Conservation (phyloP, 352 stramenopile genomes). For the Pythium aristosporum region DNA sequence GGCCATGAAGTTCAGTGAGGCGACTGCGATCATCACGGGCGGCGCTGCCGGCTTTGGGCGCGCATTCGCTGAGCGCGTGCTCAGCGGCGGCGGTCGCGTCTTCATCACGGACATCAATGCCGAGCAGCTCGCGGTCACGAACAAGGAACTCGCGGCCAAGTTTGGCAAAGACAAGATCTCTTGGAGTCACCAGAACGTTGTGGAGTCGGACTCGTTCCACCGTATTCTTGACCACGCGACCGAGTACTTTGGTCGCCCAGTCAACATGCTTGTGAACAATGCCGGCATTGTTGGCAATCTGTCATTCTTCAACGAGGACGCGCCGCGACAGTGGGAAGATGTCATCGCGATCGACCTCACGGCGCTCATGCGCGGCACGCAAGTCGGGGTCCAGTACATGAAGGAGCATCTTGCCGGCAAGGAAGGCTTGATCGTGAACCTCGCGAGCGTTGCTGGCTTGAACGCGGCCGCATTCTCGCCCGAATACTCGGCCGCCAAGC, state of each 20-base stretch:
- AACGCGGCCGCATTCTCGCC: constrained; percentile 52
- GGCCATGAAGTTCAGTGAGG: constrained; percentile 60
- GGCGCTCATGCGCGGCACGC: constrained; percentile 65
- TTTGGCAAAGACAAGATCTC: constrained; percentile 53
- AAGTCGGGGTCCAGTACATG: constrained; percentile 58
- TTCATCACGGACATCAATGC: constrained; percentile 81
- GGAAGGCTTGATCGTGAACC: constrained; percentile 71
- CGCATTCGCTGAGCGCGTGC: constrained; percentile 61
- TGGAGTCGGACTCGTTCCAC: constrained; percentile 60
- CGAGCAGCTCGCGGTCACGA: constrained; percentile 51
- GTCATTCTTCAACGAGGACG: constrained; percentile 41
- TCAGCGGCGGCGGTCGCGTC: constrained; percentile 48
- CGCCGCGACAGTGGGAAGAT: constrained; percentile 46
- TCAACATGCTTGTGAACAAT: constrained; percentile 84
- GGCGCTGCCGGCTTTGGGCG: constrained; percentile 63
- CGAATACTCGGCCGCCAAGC: constrained; percentile 74
- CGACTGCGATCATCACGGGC: constrained; percentile 71
- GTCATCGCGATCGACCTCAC: constrained; percentile 74
- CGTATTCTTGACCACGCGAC: constrained; percentile 53
- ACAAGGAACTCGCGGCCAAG: constrained; percentile 52
- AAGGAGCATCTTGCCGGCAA: constrained; percentile 56
- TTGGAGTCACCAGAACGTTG: constrained; percentile 73
- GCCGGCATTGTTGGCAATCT: constrained; percentile 68
- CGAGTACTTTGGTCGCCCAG: constrained; percentile 52
- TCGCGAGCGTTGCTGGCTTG: constrained; percentile 63